phyloP scores from a whole-genome alignment of 2,329 filamentous ascomycete species.

The Fusarium scirpi region DNA sequence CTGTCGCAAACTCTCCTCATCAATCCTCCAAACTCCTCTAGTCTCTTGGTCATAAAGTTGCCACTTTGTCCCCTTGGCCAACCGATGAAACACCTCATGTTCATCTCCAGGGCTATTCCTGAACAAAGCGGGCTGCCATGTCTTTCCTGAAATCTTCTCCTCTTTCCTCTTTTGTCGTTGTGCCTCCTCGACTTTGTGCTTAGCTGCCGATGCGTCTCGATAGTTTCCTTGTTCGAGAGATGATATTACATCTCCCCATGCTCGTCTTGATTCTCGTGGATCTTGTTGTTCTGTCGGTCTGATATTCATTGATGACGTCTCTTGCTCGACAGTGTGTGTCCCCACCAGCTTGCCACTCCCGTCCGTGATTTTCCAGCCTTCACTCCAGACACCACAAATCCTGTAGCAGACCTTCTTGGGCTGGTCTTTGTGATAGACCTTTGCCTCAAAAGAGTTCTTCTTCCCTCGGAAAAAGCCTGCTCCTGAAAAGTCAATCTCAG shows the following conservation, averaged over 20 bases:
- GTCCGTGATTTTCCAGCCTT: constrained; percentile 45
- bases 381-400: constrained; percentile 38
- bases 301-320: constrained; percentile 42
- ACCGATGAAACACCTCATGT: constrained; percentile 20
- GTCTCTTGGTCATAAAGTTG: constrained; percentile 29
- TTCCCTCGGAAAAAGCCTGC: constrained; percentile 55
- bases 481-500: constrained; percentile 61
- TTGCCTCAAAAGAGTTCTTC: constrained; percentile 60
- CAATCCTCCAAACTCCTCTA: constrained; percentile 34
- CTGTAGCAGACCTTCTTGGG: constrained; percentile 31
- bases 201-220: constrained; percentile 76
- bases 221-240: constrained; percentile 81
- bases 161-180: constrained; percentile 80
- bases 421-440: constrained; percentile 55
- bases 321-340: constrained; percentile 52
- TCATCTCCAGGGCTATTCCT: neutral
- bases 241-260: constrained; percentile 81
- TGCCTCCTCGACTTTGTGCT: constrained; percentile 83
- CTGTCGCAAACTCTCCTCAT: constrained; percentile 9
- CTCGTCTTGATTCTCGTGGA: constrained; percentile 80
- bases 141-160: constrained; percentile 64
- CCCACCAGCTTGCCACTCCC: constrained; percentile 52
- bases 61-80: constrained; percentile 25
- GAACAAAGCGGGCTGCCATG: constrained; percentile 40
- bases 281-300: constrained; percentile 74